These are phyloP conservation scores for Rostrohypoxylon terebratum DNA, from an alignment of 495 filamentous ascomycete species.

Conservation along the genomic window DNA sequence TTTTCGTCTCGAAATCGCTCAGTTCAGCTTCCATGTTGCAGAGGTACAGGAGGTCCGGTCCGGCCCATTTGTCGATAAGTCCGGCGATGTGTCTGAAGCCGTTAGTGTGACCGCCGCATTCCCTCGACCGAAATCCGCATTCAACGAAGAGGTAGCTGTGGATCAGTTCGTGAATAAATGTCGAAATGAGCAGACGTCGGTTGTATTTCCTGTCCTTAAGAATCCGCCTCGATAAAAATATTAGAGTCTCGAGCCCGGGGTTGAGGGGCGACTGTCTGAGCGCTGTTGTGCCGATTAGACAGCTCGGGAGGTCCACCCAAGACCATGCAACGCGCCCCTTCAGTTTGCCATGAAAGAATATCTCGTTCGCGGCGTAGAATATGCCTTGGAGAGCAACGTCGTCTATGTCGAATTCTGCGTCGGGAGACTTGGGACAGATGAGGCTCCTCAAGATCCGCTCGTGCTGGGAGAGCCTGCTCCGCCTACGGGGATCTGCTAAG, in stretches of 20 bases:
- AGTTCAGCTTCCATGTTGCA: conserved; percentile 66
- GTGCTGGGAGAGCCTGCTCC: conserved; percentile 59
- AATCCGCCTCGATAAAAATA: conserved; percentile 64
- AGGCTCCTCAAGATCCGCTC: conserved; percentile 62
- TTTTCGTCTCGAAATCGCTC: conserved; percentile 54
- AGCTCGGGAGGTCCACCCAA: conserved; percentile 56
- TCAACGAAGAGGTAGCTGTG: conserved; percentile 69
- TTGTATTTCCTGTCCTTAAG: conserved; percentile 60
- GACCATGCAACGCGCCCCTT: conserved; percentile 64
- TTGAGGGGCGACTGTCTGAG: conserved; percentile 54
- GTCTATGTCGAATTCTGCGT: conserved; percentile 59
- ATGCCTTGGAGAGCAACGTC: conserved; percentile 62
- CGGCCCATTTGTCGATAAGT: conserved; percentile 66
- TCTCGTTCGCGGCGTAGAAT: conserved; percentile 63
- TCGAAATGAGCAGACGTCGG: conserved; percentile 64
- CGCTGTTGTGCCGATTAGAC: conserved; percentile 66
- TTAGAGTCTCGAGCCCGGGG: conserved; percentile 65
- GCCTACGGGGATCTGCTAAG: conserved; percentile 55
- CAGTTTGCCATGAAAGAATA: conserved; percentile 66
- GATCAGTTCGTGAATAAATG: conserved; percentile 69
- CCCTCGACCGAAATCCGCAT: conserved; percentile 62
- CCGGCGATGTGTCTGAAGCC: conserved; percentile 64
- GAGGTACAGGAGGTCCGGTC: conserved; percentile 60
- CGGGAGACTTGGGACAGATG: conserved; percentile 57
- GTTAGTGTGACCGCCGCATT: conserved; percentile 64